Evolutionary conservation across 75 land plant genomes (phyloP).

Genomic region (Selaginella tamariscina): DNA sequence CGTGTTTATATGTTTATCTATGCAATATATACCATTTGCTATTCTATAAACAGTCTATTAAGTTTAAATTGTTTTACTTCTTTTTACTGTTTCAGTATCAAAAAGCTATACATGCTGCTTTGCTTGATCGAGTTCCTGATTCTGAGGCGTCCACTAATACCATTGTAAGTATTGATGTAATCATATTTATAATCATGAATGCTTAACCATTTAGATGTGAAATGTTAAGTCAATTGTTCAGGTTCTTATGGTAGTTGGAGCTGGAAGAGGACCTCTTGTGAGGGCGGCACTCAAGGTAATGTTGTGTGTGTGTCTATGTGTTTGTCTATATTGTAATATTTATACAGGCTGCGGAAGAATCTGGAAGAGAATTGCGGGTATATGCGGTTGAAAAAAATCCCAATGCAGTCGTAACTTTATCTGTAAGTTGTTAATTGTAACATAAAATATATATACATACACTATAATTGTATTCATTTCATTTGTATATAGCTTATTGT

Average conservation of each 20-base stretch:
- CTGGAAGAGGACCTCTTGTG: constrained; percentile 93
- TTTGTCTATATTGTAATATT: not conserved
- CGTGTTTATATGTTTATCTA: too few relatives aligned
- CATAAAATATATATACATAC: not conserved
- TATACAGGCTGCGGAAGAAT: constrained; percentile 73
- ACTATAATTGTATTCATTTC: not conserved
- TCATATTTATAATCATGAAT: not conserved
- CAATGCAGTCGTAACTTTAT: constrained; percentile 94
- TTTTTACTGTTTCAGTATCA: constrained; percentile 45
- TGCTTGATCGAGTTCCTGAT: constrained; percentile 76
- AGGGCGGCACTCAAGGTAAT: constrained; percentile 78
- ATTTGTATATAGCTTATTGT: not conserved
- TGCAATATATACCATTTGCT: too few relatives aligned
- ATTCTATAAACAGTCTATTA: too few relatives aligned
- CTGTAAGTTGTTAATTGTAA: constrained; percentile 36
- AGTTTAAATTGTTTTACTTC: too few relatives aligned
- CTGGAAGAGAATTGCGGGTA: constrained; percentile 64
- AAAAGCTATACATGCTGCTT: constrained; percentile 67
- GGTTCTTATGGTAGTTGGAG: constrained; percentile 99
- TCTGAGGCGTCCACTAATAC: constrained; percentile 38
- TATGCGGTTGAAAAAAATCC: constrained; percentile 99
- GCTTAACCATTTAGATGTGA: too few relatives aligned
- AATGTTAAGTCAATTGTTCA: too few relatives aligned
- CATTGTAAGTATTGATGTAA: constrained; percentile 34
- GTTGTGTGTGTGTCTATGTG: not conserved